Base-by-base conservation (phyloP, 768 basidiomycete genomes). In the Serpula lacrymans region DNA sequence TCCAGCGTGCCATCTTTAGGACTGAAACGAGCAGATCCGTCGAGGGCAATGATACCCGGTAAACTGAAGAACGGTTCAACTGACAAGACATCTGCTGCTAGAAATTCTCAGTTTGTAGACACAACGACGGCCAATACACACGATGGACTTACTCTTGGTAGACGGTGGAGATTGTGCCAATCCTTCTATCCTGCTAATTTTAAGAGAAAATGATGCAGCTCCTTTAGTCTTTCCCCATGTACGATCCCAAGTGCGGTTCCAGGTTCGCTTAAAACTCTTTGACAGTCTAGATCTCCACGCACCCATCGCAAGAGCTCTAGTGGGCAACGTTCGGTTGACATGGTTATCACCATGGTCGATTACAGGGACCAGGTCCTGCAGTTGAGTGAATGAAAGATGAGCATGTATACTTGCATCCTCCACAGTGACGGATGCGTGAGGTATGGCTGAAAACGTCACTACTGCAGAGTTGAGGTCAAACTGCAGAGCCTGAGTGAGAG, bases 161-260 rank as follows among this genome's bases (percentile, higher is more conserved):
- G 32, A 11, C 14, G 43, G 29, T 38, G 40, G 34, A 34, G 46
- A 48, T 20, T 65, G 64, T 13, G 65, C 48, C 18, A 60, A 68
- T 9, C 76, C 77, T 28, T 65, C 58, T 23, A 84, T 59, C 35
- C 73, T 68, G 30, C 62, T 63, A 31, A 80, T 54, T 28, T 63
- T 71, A 29, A 87, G 55, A 35, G 70, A 63, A 36, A 86, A 58
- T 4, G 70, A 68, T 2, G 75, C 72, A 10, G 71, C 70, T 14
- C 80, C 85, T 38, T 72, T 74, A 34, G 78, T 80, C 28, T 68
- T 71, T 10, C 81, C 84, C 68, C 83, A 73, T 18, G 84, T 84
- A 38, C 77, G 70, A 46, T 84, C 80, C 68, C 84, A 79, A 29
- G 84, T 84, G 39, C 77, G 71, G 36, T 81, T 78, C 68, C 84